A percentile compares a stretch with the other conserved stretches of the same genome.
phyloP scores from a whole-genome alignment of 202 grass and related monocot genomes.

The Carex arenaria region DNA sequence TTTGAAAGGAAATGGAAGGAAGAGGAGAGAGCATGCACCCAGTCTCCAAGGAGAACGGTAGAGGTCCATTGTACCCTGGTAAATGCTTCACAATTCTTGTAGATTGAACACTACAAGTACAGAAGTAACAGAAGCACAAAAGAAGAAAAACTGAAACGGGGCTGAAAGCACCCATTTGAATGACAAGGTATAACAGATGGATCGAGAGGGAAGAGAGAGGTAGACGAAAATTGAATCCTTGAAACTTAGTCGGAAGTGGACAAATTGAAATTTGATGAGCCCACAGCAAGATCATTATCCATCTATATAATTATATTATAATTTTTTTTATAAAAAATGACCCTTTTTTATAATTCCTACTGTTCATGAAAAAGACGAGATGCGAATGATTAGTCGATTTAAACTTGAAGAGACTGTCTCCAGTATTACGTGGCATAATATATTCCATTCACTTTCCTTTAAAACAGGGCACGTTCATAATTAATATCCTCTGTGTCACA shows the following conservation, averaged over 20 bases:
- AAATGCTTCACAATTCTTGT: constrained; percentile 36
- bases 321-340: too few species aligned
- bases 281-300: too few species aligned
- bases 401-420: too few species aligned
- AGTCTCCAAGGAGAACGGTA: constrained; percentile 57
- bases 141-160: neutral
- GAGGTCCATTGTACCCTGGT: constrained; percentile 45
- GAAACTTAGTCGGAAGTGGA: too few species aligned
- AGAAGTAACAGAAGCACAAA: neutral
- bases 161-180: constrained; percentile 7
- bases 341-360: too few species aligned
- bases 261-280: too few species aligned
- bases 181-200: too few species aligned
- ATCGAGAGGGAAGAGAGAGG: neutral
- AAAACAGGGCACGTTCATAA: too few species aligned
- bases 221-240: neutral
- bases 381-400: too few species aligned
- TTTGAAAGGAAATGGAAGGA: neutral
- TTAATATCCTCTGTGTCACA: too few species aligned
- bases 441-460: neutral
- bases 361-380: too few species aligned
- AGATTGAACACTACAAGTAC: neutral
- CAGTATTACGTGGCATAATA: neutral
- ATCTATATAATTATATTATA: too few species aligned
- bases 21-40: constrained; percentile 38